phyloP scores from a whole-genome alignment of 176 grass and related monocot species.

The Musa schizocarpa region DNA sequence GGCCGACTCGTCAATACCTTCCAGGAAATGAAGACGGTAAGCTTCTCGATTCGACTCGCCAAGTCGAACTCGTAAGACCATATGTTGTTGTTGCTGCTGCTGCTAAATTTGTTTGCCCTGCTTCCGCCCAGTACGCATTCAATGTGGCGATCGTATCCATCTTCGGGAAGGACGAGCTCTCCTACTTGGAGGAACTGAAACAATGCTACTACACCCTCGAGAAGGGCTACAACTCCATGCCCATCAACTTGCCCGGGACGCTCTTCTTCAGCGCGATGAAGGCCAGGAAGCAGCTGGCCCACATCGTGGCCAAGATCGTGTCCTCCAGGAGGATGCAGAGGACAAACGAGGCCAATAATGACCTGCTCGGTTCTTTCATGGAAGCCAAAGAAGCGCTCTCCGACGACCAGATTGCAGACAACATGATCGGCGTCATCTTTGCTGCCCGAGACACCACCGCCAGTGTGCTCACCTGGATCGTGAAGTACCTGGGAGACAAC shows the following conservation, averaged over 20 bases:
- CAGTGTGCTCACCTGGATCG: conserved; percentile 57
- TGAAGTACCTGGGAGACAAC: conserved; percentile 71
- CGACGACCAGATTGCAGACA: conserved; percentile 50
- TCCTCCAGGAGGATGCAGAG: conserved; percentile 3
- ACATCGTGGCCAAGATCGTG: conserved; percentile 23
- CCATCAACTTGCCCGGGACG: conserved; percentile 28
- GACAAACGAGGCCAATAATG: neutral
- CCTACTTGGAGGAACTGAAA: conserved; percentile 81
- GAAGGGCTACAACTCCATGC: conserved; percentile 99
- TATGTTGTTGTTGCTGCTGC: too few species aligned
- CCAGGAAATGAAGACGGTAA: conserved; percentile 96
- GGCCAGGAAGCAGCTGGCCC: conserved; percentile 33
- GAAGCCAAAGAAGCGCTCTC: conserved; percentile 25
- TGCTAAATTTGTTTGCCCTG: too few species aligned
- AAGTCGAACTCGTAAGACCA: too few species aligned
- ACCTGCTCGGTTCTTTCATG: conserved; percentile 38
- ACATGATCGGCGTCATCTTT: conserved; percentile 53
- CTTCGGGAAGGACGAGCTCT: conserved; percentile 88
- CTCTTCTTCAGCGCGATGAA: conserved; percentile 7
- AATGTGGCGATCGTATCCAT: conserved; percentile 95
- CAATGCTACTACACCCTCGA: conserved; percentile 89
- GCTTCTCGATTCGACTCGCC: neutral
- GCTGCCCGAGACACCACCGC: conserved; percentile 66
- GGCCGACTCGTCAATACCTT: conserved; percentile 77
- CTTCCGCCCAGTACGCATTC: conserved; percentile 61